These are phyloP conservation scores for Aspergillus nanangensis DNA, from an alignment of 495 filamentous ascomycete species.

Conservation along the genomic window DNA sequence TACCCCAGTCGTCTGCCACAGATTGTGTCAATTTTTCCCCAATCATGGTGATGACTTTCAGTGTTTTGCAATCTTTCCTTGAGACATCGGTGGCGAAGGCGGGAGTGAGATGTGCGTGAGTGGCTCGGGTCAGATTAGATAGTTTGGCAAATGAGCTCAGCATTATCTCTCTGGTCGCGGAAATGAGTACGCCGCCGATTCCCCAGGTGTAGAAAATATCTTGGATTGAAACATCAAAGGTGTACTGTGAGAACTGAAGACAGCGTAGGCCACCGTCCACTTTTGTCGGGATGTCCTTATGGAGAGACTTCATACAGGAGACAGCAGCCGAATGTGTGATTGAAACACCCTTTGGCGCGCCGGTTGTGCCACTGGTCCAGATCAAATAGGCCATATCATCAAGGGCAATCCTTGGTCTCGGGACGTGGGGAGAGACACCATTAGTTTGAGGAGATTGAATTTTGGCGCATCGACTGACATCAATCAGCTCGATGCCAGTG, in stretches of 20 bases:
- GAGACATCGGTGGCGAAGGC: slow-evolving; percentile 29
- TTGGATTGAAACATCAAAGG: slow-evolving; percentile 37
- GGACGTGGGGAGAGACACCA: neutral
- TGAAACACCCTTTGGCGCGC: slow-evolving; percentile 64
- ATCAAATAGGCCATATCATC: slow-evolving; percentile 63
- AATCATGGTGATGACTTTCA: slow-evolving; percentile 85
- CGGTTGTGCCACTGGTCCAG: slow-evolving; percentile 82
- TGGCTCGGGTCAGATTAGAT: slow-evolving; percentile 26
- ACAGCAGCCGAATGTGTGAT: slow-evolving; percentile 34
- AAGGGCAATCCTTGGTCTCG: slow-evolving; percentile 10
- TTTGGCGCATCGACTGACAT: slow-evolving; percentile 14
- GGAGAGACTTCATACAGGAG: slow-evolving; percentile 27
- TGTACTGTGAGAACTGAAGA: slow-evolving; percentile 34
- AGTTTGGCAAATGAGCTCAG: slow-evolving; percentile 29
- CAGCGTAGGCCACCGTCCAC: slow-evolving; percentile 23
- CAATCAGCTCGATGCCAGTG: slow-evolving; percentile 16
- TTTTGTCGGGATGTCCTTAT: slow-evolving; percentile 24
- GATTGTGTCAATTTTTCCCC: slow-evolving; percentile 83
- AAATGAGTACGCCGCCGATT: slow-evolving; percentile 30
- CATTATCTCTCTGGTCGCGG: slow-evolving; percentile 28
- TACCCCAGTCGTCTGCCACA: slow-evolving; percentile 36
- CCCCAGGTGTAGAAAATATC: slow-evolving; percentile 39
- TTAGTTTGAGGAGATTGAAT: neutral
- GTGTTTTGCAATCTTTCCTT: slow-evolving; percentile 23
- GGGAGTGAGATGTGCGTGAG: slow-evolving; percentile 36